A percentile compares a stretch with the other conserved stretches of the same genome.
These are phyloP conservation scores for Alternaria arborescens DNA, from an alignment of 2,329 filamentous ascomycete species.

Conservation along the genomic window DNA sequence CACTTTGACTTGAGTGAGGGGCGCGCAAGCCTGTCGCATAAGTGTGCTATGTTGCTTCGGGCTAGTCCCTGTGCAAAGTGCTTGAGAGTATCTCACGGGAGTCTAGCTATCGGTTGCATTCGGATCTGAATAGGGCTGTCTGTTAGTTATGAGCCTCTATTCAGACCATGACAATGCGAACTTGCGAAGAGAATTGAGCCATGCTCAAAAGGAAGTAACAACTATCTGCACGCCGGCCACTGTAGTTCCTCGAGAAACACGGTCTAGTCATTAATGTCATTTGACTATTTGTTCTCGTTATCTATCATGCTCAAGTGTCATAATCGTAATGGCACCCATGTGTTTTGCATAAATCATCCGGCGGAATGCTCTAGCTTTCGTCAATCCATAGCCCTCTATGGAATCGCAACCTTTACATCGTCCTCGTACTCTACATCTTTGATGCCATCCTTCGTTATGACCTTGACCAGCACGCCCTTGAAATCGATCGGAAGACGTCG, in stretches of 20 bases:
- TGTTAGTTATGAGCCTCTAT: not conserved
- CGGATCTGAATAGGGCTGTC: not conserved
- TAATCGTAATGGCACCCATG: constrained; percentile 11
- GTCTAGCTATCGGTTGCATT: not conserved
- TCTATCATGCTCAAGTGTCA: constrained; percentile 9
- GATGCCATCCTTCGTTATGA: constrained; percentile 93
- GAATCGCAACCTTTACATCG: constrained; percentile 72
- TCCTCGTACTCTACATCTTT: constrained; percentile 86
- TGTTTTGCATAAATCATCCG: constrained; percentile 9
- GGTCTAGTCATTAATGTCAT: not conserved
- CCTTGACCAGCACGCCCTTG: constrained; percentile 94
- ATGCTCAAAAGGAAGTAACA: not conserved
- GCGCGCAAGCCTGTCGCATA: not conserved
- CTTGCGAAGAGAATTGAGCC: not conserved
- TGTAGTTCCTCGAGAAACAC: not conserved
- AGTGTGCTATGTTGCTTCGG: not conserved
- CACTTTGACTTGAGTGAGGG: not conserved
- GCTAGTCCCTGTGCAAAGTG: not conserved
- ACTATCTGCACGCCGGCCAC: not conserved
- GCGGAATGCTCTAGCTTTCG: constrained; percentile 6
- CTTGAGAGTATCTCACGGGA: not conserved
- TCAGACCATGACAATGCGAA: not conserved
- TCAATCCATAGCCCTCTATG: constrained; percentile 52
- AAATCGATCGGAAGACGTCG: constrained; percentile 97
- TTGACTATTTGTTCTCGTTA: constrained; percentile 1